Conservation (phyloP, 257 asterid species). For the Solanum pimpinellifolium region DNA sequence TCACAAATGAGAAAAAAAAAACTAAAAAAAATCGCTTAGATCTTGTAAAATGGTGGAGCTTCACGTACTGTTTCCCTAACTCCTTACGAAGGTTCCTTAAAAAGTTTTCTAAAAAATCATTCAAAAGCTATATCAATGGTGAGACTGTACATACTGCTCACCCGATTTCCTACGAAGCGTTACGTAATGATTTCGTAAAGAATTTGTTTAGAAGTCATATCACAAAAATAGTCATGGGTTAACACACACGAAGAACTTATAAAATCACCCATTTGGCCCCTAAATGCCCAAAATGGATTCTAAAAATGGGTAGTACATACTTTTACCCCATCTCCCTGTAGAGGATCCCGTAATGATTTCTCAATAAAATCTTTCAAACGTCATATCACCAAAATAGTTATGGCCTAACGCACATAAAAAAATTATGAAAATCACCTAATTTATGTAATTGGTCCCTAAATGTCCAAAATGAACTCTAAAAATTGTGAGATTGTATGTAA, state of each 20-base stretch:
- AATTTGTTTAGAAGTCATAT: not conserved
- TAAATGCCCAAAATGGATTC: not conserved
- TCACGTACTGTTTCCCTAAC: not conserved
- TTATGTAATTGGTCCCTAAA: not conserved
- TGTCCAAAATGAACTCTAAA: not conserved
- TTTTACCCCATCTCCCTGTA: not conserved
- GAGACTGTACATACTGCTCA: not conserved
- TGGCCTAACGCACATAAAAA: not conserved
- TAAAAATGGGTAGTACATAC: not conserved
- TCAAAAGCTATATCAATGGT: too few species aligned
- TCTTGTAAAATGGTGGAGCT: not conserved
- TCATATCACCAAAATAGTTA: not conserved
- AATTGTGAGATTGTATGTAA: not conserved
- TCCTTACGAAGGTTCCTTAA: not conserved
- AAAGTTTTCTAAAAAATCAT: too few species aligned
- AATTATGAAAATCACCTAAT: not conserved
- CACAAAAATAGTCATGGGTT: not conserved
- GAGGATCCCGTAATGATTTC: not conserved
- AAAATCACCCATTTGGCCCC: not conserved
- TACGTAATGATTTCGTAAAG: not conserved
- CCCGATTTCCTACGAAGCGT: not conserved
- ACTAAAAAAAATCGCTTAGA: too few species aligned
- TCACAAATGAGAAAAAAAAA: too few species aligned
- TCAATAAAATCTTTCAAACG: too few species aligned
- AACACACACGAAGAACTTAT: not conserved